These are phyloP conservation scores for Venturia carpophila DNA, from an alignment of 2,329 filamentous ascomycete species.

Conservation along the genomic window DNA sequence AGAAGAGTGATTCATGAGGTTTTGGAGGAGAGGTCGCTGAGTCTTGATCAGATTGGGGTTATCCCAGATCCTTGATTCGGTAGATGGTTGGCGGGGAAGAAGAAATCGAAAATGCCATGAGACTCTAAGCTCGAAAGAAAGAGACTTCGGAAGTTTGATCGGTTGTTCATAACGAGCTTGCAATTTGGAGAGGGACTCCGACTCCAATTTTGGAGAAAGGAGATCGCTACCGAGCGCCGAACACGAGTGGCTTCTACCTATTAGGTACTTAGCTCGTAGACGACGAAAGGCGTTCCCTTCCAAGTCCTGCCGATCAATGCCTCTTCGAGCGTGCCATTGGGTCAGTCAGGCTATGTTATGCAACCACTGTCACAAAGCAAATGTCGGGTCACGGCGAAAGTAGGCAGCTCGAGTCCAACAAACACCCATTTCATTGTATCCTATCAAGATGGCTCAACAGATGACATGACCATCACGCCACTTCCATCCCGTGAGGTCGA, in stretches of 20 bases:
- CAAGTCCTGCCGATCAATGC: not conserved
- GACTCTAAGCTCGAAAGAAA: not conserved
- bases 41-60: slow-evolving; percentile 13
- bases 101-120: not conserved
- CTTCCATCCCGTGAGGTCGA: not conserved
- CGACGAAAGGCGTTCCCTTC: not conserved
- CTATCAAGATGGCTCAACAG: not conserved
- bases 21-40: not conserved
- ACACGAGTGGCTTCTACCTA: too few relatives aligned
- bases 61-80: slow-evolving; percentile 10
- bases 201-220: too few relatives aligned
- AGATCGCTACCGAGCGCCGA: too few relatives aligned
- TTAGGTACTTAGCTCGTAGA: too few relatives aligned
- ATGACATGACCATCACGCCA: not conserved
- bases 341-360: not conserved
- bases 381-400: not conserved
- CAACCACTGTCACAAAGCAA: not conserved
- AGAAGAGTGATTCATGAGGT: not conserved
- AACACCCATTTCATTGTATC: not conserved
- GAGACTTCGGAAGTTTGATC: not conserved
- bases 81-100: not conserved
- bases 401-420: not conserved
- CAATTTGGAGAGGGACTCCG: not conserved
- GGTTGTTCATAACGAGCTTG: not conserved
- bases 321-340: not conserved